Conservation (phyloP, 1,139 yeast species). For the Petasospora rhodanensis region DNA sequence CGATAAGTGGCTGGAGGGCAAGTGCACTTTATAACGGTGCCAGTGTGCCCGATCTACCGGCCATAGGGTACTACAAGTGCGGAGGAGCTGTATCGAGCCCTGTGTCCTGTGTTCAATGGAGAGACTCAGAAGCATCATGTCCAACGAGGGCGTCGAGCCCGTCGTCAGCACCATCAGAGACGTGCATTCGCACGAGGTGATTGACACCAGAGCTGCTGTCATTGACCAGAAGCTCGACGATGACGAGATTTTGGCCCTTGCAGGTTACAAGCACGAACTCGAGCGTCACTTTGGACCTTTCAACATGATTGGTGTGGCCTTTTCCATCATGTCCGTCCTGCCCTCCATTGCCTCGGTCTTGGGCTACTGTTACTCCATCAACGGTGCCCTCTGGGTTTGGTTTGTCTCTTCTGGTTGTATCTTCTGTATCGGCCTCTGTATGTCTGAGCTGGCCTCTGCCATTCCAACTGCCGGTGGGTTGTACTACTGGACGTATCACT, state of each 20-base stretch:
- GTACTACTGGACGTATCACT: constrained; percentile 51
- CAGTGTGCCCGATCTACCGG: too few species aligned
- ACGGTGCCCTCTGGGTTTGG: constrained; percentile 30
- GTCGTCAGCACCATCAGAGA: constrained; percentile 11
- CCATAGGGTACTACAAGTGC: too few species aligned
- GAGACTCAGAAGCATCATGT: constrained; percentile 13
- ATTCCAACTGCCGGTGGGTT: constrained; percentile 73
- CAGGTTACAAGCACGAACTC: constrained; percentile 48
- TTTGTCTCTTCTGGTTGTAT: constrained; percentile 31
- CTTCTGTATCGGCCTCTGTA: constrained; percentile 35
- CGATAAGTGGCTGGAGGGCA: too few species aligned
- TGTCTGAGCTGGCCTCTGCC: constrained; percentile 61
- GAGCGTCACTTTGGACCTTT: constrained; percentile 40
- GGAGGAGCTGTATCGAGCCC: too few species aligned
- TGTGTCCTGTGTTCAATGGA: too few species aligned
- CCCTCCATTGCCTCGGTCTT: constrained; percentile 41
- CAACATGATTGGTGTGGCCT: constrained; percentile 48
- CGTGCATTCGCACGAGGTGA: constrained; percentile 13
- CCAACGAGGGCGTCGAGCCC: constrained; percentile 13
- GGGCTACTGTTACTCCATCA: constrained; percentile 29
- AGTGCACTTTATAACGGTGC: too few species aligned
- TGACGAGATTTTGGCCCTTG: constrained; percentile 45
- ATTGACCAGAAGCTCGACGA: constrained; percentile 27
- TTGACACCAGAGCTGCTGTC: constrained; percentile 16
- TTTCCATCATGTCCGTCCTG: constrained; percentile 45